Base-by-base conservation (phyloP, 352 stramenopile species). In the Phytophthora lateralis region DNA sequence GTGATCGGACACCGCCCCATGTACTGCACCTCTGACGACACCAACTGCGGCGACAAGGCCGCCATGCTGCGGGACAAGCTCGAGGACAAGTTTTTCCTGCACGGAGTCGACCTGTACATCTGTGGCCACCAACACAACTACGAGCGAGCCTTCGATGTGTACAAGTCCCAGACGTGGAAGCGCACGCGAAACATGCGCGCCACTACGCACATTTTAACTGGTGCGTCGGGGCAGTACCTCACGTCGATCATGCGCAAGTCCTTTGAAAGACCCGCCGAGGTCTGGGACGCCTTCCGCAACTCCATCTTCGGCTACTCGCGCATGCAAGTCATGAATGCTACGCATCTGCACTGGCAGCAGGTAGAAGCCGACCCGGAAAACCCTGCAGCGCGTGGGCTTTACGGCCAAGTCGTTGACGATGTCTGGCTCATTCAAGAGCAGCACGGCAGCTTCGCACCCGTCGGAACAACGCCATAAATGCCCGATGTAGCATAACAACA, bases 41-140 rank as follows among this genome's bases (percentile, higher is more conserved):
- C 68, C 32, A 91, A 93, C 57, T 89, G 79, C 48, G 87, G 82
- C 21, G 67, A 77, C 17, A 88, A 89, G 17, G 83, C 84, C 17
- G 62, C 71, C 4, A 74, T 86, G 60, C 58, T 95, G 49, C 78
- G 85, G 1, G 63, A 76, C 27, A 76, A 72, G 9, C 76, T 96
- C 35, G 88, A 97, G 50, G 78, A 95, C 20, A 62, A 92, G 17
- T 91, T 96, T 44, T 93, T 88, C 60, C 47, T 74, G 17, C 62
- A 91, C 50, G 86, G 86, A 37, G 89, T 96, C 14, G 89, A 97
- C 48, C 64, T 97, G 26, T 97, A 96, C 72, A 66, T 97, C 18
- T 94, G 85, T 41, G 89, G 89, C 9, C 90, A 97, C 69, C 86
- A 96, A 60, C 90, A 97, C 80, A 96, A 97, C 71, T 97, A 96